A percentile compares a stretch with the other conserved stretches of the same genome.
phyloP scores from a whole-genome alignment of 768 basidiomycete genomes.

The Russula vinacea region DNA sequence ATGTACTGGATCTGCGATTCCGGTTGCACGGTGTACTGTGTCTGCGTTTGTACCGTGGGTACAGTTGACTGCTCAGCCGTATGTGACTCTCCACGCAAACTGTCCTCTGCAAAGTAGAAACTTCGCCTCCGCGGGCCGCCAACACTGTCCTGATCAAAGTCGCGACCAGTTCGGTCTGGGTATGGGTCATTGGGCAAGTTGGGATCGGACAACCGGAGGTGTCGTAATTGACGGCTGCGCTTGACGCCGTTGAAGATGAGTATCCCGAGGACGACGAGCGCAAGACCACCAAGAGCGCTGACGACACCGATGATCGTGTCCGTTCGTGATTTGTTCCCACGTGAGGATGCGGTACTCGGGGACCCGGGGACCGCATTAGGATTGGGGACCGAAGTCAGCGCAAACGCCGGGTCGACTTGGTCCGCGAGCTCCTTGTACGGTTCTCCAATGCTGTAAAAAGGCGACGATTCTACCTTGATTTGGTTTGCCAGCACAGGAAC shows the following conservation, averaged over 20 bases:
- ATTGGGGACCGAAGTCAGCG: conserved; percentile 47
- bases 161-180: conserved; percentile 52
- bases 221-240: conserved; percentile 63
- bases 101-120: conserved; percentile 88
- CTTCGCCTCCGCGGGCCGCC: conserved; percentile 70
- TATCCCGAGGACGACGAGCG: conserved; percentile 66
- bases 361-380: conserved; percentile 35
- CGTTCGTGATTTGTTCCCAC: conserved; percentile 51
- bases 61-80: background rate
- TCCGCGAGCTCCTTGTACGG: conserved; percentile 55
- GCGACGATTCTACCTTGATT: conserved; percentile 58
- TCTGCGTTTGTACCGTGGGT: conserved; percentile 42
- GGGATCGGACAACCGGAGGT: conserved; percentile 65
- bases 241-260: conserved; percentile 69
- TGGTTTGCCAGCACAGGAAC: conserved; percentile 62
- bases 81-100: conserved; percentile 44
- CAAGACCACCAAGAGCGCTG: conserved; percentile 73
- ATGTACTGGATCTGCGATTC: conserved; percentile 39
- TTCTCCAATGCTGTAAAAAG: conserved; percentile 57
- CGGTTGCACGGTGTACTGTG: conserved; percentile 32
- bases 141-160: conserved; percentile 74
- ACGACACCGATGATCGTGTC: conserved; percentile 93
- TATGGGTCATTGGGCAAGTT: conserved; percentile 44
- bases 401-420: conserved; percentile 68
- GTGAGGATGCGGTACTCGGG: conserved; percentile 27